Evolutionary conservation across 1,284 basidiomycete genomes (phyloP), one percentile per base, ranked within the genome.

Genomic region (Apiotrichum montevideense): DNA sequence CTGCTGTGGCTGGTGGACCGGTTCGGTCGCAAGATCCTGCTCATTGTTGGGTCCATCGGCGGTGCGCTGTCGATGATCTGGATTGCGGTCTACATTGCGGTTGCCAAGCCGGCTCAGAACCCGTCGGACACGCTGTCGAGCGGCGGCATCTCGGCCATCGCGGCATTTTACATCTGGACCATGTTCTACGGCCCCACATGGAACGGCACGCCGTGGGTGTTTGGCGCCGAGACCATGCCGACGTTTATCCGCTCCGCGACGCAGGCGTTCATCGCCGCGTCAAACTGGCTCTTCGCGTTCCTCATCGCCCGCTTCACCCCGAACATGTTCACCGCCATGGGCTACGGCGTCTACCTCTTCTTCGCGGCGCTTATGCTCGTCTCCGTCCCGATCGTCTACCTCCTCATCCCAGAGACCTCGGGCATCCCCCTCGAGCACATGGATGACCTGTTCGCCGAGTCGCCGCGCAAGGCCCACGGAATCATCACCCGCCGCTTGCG

Each of bases 241-340:
- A 67, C 69, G 9, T 65, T 67, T 39, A 66, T 77, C 15, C 67
- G 76, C 8, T 66, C 68, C 11, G 72, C 69, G 11, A 51, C 74
- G 5, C 71, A 75, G 55, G 66, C 65, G 41, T 63, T 73, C 49
- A 67, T 71, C 41, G 68, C 75, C 6, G 61, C 70, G 6, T 66
- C 64, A 43, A 77, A 77, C 70, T 77, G 76, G 75, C 65, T 75
- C 47, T 70, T 62, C 55, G 65, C 64, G n/a, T 67, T 69, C 45
- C 35, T 66, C 42, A 66, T 71, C 58, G 64, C 70, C 2, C 61
- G 70, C 37, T 64, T 62, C 14, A 71, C 70, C 1, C 66, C 66
- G 2, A 55, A 66, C 42, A 70, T 70, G 68, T 69, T 71, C 62
- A 21, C 34, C 13, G 34, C 35, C 46, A 66, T 66, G 66, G 55